These are phyloP conservation scores for Prunus fruticosa DNA, from an alignment of 306 rosid genomes.

Conservation along the genomic window DNA sequence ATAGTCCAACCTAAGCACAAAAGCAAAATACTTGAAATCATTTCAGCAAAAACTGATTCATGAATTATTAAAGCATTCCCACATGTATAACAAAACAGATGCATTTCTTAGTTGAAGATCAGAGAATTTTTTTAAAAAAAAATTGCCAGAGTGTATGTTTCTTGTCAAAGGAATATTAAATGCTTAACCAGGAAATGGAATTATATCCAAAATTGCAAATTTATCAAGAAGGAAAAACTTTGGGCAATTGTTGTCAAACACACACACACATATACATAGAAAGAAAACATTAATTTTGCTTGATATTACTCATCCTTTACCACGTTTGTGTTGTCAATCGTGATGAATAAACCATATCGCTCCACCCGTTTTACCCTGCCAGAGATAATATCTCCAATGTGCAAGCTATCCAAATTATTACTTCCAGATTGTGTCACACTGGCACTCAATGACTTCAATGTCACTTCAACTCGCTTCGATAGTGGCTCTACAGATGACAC, in stretches of 20 bases:
- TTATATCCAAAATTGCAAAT: not conserved
- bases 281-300: not conserved
- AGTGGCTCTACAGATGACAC: slow-evolving; percentile 78
- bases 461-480: slow-evolving; percentile 83
- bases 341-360: slow-evolving; percentile 80
- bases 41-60: not conserved
- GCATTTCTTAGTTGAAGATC: not conserved
- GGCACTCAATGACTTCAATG: slow-evolving; percentile 56
- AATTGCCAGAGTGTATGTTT: not conserved
- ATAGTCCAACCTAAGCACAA: slow-evolving; percentile 72
- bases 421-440: slow-evolving; percentile 35
- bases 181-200: not conserved
- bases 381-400: slow-evolving; percentile 62
- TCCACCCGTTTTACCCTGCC: slow-evolving; percentile 86
- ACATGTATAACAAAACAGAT: not conserved
- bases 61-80: not conserved
- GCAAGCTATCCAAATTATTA: slow-evolving; percentile 51
- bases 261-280: not conserved
- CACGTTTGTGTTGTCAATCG: slow-evolving; percentile 62
- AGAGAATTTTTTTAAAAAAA: not conserved
- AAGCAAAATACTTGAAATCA: not conserved
- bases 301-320: slow-evolving; percentile 32
- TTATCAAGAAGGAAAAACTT: not conserved
- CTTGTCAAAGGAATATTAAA: not conserved
- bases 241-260: too few species aligned